Base-by-base conservation (phyloP, 2,329 filamentous ascomycete species). In the Penicillium sp. region DNA sequence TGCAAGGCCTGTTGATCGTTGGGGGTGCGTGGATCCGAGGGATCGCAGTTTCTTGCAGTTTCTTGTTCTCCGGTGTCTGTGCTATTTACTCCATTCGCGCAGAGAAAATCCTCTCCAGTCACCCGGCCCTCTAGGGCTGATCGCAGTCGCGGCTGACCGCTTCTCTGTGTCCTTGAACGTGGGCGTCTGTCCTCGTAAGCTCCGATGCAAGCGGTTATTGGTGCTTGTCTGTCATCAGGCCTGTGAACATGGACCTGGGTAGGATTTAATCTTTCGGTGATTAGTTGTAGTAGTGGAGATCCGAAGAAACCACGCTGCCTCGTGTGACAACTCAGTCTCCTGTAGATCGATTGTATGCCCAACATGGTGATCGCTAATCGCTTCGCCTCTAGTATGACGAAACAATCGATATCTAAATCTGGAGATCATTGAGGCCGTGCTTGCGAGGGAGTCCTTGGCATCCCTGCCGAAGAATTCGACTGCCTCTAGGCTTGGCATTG, bases 101-200 rank as follows among this genome's bases (percentile, higher is more conserved):
- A 48, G 14, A 11, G 43, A 46, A 39, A 21, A 22, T 39, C 42
- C 43, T n/a, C 27, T 13, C 43, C 24, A 47, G 31, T 53, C 51
- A 53, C 24, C 14, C 46, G 24, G 13, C 29, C 9, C 9, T 27
- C 47, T 45, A 54, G 40, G 52, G 52, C 52, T 45, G 52, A 52
- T 55, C 43, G 16, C 39, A 44, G 47, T 49, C 45, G 46, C 32
- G 36, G 48, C 52, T 55, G 52, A 55, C 52, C 52, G 52, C 52
- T 55, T 22, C 43, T 55, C 52, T 54, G 21, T 43, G 31, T 5
- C 6, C 16, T 34, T 42, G 21, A 53, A 53, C 22, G 22, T 49
- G 31, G 5, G 39, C 32, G 34, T 29, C 22, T 34, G 21, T 50
- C 22, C 39, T 54, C 47, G 52, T 55, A 42, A 47, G 48, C 52